Evolutionary conservation across 2,329 filamentous ascomycete species (phyloP).

Genomic region (Claviceps capensis): DNA sequence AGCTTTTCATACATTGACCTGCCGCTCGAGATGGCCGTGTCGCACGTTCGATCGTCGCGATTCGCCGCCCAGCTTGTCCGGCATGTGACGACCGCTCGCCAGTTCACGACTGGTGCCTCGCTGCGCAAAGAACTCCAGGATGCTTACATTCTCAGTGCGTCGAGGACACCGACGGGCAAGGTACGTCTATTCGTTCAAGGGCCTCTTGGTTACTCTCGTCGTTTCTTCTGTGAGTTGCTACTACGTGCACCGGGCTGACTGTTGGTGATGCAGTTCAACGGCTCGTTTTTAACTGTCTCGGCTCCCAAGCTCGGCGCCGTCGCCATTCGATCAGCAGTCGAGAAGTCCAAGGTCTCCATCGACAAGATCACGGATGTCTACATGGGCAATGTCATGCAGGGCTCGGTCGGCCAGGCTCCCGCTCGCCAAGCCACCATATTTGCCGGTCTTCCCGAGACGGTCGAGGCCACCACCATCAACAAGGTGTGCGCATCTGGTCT

Average conservation of each 20-base stretch:
- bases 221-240: neutral
- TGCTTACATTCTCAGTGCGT: constrained; percentile 84
- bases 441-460: constrained; percentile 64
- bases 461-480: constrained; percentile 90
- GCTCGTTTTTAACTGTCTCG: constrained; percentile 68
- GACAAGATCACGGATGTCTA: constrained; percentile 84
- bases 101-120: constrained; percentile 31
- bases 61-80: constrained; percentile 22
- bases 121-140: constrained; percentile 61
- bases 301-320: constrained; percentile 81
- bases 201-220: neutral
- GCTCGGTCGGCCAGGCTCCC: constrained; percentile 72
- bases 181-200: constrained; percentile 27
- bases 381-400: constrained; percentile 92
- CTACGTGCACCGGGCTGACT: neutral
- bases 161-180: constrained; percentile 81
- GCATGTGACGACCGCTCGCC: constrained; percentile 28
- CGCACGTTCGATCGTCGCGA: constrained; percentile 22
- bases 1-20: neutral
- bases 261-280: constrained; percentile 61
- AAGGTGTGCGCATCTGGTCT: constrained; percentile 95
- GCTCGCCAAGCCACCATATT: constrained; percentile 84
- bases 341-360: constrained; percentile 70
- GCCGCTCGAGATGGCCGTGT: constrained; percentile 14
- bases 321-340: constrained; percentile 81